Base-by-base conservation (phyloP, 2,329 filamentous ascomycete genomes). In the Stagonosporopsis cucurbitacearum region DNA sequence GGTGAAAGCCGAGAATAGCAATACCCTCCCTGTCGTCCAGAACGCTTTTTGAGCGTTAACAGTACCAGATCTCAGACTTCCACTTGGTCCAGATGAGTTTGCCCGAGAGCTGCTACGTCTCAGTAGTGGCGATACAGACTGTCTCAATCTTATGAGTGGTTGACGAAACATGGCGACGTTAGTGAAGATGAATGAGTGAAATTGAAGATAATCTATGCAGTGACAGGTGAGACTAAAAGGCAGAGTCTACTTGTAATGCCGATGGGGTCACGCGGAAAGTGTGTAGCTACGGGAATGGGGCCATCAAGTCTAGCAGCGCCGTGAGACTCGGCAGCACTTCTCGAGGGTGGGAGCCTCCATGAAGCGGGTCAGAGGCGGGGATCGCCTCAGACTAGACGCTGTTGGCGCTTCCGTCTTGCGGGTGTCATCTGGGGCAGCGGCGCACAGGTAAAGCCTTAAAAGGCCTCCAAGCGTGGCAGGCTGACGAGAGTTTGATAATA, bases 1-100 rank as follows among this genome's bases (percentile, higher is more conserved):
- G 17, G 81, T 80, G 44, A 83, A 78, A 25, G 78, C 77, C 43
- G 81, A 78, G 42, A 82, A 71, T 15, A 84, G 69, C 2, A 84
- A 57, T 4, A 80, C 81, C 39, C 79, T 76, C 17, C 76, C 71
- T 2, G 80, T 79, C 2, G 77, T 80, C 82, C 79, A 81, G 56
- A 81, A 81, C 1, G 72, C 64, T 33, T 63, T 69, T 33, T 65
- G 69, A 15, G 59, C 44, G 36, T 52, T 46, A 32, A 49, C 60
- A n/a, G 65, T 52, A 22, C 50, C 59, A 20, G 65, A 41, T 48
- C 57, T 69, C 54, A 63, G 57, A n/a, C 56, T 49, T 15, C 65
- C 63, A 37, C 68, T 68, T 52, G 65, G 54, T 64, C 65, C 62
- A 50, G 61, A 66, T 35, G 62, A 63, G 52, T 66, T 68, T 43